phyloP scores from a whole-genome alignment of 176 grass and related monocot species.

The Echinochloa phyllopogon region DNA sequence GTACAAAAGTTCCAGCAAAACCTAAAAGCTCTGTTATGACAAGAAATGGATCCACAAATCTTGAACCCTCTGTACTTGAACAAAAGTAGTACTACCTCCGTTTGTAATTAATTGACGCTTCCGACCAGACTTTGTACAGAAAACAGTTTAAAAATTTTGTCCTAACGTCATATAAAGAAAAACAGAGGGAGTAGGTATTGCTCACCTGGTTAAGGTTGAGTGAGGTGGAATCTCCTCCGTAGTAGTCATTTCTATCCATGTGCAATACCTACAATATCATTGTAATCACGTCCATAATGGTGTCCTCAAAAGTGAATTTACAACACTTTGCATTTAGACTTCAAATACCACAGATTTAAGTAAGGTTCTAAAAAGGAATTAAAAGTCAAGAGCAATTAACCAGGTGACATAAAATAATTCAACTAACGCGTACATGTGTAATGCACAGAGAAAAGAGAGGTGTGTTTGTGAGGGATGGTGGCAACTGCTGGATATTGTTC shows the following conservation, averaged over 20 bases:
- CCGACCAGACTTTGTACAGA: too few relatives aligned
- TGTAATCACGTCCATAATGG: background rate
- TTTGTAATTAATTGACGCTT: too few relatives aligned
- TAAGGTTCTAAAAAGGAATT: constrained; percentile 23
- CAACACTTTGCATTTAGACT: background rate
- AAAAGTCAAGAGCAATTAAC: background rate
- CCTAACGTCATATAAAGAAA: too few relatives aligned
- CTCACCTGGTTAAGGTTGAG: constrained; percentile 89
- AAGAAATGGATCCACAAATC: constrained; percentile 30
- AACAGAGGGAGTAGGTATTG: too few relatives aligned
- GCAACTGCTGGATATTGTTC: background rate
- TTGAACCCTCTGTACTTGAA: background rate
- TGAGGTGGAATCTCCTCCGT: constrained; percentile 91
- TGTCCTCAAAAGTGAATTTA: constrained; percentile 16
- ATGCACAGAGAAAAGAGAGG: background rate
- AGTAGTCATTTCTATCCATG: constrained; percentile 97
- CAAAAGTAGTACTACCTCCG: too few relatives aligned
- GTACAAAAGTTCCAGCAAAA: constrained; percentile 3
- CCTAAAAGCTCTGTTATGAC: constrained; percentile 3
- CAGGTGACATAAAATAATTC: background rate
- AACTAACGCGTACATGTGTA: background rate
- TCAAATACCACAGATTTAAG: background rate
- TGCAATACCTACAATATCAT: constrained; percentile 75
- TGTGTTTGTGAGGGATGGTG: background rate
- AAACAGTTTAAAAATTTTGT: too few relatives aligned